These are phyloP conservation scores for Epichloe gansuensis DNA, from an alignment of 2,329 filamentous ascomycete genomes.

Conservation along the genomic window DNA sequence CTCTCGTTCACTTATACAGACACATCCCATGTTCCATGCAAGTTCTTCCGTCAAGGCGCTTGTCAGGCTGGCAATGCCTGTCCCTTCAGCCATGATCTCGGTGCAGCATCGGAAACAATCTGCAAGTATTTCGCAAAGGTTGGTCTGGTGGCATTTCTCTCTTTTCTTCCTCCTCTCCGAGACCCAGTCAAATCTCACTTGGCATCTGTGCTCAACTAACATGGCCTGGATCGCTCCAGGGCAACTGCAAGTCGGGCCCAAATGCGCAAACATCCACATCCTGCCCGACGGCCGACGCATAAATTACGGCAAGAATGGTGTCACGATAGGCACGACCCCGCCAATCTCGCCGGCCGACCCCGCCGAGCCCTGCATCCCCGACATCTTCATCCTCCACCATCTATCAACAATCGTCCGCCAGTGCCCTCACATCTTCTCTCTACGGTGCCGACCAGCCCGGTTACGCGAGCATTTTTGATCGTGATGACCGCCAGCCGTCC, in stretches of 20 bases:
- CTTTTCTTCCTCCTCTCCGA: neutral
- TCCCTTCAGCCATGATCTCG: constrained; percentile 89
- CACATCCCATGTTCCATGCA: constrained; percentile 95
- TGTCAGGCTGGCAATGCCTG: constrained; percentile 95
- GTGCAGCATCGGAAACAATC: constrained; percentile 71
- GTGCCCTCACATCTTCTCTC: constrained; percentile 50
- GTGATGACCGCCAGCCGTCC: constrained; percentile 23
- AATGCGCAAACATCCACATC: constrained; percentile 94
- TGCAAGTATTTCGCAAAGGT: constrained; percentile 99
- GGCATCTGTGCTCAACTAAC: neutral
- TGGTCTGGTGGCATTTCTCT: constrained; percentile 16
- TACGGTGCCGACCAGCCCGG: constrained; percentile 32
- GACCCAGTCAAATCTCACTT: too few species aligned
- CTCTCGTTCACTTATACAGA: constrained; percentile 38
- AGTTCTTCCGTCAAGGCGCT: constrained; percentile 94
- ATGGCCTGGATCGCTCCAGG: constrained; percentile 36
- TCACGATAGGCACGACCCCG: constrained; percentile 46
- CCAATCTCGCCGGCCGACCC: constrained; percentile 57
- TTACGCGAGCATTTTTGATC: constrained; percentile 26
- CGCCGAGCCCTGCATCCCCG: constrained; percentile 28
- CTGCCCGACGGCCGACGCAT: constrained; percentile 87
- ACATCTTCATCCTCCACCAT: constrained; percentile 21
- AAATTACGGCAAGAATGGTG: constrained; percentile 63
- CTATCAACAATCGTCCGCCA: constrained; percentile 48
- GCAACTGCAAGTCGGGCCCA: constrained; percentile 96